Evolutionary conservation across 2,329 filamentous ascomycete genomes (phyloP), one percentile per base, ranked within the genome.

Genomic region (Colletotrichum limetticola): DNA sequence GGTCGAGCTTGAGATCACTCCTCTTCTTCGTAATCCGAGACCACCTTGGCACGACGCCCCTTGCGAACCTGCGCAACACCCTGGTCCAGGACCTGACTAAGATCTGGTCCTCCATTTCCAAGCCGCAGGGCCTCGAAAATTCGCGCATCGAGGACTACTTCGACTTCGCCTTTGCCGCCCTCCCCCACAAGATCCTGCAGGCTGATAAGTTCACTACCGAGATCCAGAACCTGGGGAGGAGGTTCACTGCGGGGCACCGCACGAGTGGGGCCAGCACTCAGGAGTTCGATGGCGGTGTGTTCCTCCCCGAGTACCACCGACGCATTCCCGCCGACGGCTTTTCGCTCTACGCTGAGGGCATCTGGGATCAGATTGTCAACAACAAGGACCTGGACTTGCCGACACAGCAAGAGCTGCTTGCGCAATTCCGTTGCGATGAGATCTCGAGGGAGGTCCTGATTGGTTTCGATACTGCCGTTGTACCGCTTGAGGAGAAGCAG

Each of bases 11-110:
- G 35, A 91, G 95, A 76, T 98, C 96, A 14, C 91, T 99, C 63
- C 89, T 99, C 46, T 98, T 99, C 87, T 99, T 99, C 86, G 97
- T 99, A 77, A 98, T 99, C 79, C 95, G 97, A 82, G 97, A 99
- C 82, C 96, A 98, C 82, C 90, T 98, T 76, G 97, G 97, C 76
- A 94, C 91, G 60, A 99, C 97, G 1, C 97, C 97, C 11, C 89
- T 99, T 35, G 88, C 91, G 75, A 98, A 98, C 83, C 90, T 99
- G 66, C 94, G 95, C 80, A 94, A 94, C 78, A 99, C 97, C 1
- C 85, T 99, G 61, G 88, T 98, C 76, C 94, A 97, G 84, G 97
- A 98, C 82, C 88, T 99, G 74, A 92, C 91, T 63, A 94, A 96
- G 81, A 95, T 99, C 78, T 99, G 97, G 97, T 90, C 93, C 3